Percentiles rank a stretch among this genome's conserved stretches.
Evolutionary conservation across 2,329 filamentous ascomycete genomes (phyloP).

Genomic region (Coniochaeta sp.): DNA sequence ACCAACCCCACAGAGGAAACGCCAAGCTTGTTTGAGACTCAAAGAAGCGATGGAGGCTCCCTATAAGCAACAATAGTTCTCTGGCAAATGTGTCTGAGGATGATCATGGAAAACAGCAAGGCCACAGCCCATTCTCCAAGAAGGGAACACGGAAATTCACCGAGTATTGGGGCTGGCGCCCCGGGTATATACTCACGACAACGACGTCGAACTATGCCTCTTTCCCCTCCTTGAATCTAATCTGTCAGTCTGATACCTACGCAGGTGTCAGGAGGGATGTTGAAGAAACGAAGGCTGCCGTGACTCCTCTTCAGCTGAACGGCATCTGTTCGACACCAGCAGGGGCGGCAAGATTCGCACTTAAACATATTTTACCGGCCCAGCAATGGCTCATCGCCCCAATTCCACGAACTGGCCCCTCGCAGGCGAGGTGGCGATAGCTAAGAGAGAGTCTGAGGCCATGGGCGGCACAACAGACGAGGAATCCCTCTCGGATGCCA

Average conservation of each 20-base stretch:
- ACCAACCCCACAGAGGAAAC: neutral
- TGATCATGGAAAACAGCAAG: neutral
- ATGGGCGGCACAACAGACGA: neutral
- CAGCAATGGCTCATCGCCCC: constrained; percentile 5
- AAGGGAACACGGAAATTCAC: neutral
- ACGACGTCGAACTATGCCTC: too few relatives aligned
- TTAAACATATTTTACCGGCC: neutral
- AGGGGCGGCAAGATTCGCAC: neutral
- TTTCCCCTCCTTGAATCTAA: too few relatives aligned
- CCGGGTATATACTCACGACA: too few relatives aligned
- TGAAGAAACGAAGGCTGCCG: neutral
- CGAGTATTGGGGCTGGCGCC: too few relatives aligned
- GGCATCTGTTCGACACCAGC: neutral
- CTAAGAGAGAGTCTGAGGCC: neutral
- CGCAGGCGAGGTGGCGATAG: neutral
- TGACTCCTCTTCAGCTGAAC: neutral
- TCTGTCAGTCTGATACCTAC: too few relatives aligned
- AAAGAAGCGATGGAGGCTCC: neutral
- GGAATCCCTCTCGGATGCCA: neutral
- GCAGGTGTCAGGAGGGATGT: neutral
- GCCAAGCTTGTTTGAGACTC: neutral
- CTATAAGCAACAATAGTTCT: neutral
- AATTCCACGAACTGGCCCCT: constrained; percentile 3
- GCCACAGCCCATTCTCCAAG: too few relatives aligned
- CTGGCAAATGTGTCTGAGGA: neutral